Percentiles rank a stretch among this genome's conserved stretches.
These are phyloP conservation scores for Nannochloropsis salina DNA, from an alignment of 108 stramenopile species.

Conservation along the genomic window DNA sequence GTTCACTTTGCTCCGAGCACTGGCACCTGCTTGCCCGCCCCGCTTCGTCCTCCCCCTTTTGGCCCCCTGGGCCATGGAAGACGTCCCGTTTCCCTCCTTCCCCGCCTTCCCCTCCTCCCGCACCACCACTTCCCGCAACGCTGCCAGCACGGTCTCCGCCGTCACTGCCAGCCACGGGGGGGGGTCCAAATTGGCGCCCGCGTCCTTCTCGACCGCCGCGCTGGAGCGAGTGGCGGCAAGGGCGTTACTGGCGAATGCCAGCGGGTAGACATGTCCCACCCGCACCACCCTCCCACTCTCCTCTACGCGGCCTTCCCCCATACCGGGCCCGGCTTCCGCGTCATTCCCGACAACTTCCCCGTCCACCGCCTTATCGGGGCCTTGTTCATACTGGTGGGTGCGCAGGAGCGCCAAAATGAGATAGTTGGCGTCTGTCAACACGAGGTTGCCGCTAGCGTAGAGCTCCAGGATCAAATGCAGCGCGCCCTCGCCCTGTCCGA, in stretches of 20 bases:
- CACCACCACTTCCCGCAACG: neutral
- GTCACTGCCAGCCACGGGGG: neutral
- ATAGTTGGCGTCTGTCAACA: constrained; percentile 72
- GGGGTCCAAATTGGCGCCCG: neutral
- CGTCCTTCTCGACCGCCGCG: neutral
- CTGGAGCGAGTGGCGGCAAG: neutral
- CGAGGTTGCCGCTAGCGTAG: constrained; percentile 84
- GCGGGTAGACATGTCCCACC: constrained; percentile 49
- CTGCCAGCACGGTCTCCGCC: neutral
- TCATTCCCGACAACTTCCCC: neutral
- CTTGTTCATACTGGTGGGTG: constrained; percentile 68
- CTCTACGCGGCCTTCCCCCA: neutral
- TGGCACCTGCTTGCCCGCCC: neutral
- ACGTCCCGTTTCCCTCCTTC: neutral
- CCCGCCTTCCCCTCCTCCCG: neutral
- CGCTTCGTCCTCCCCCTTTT: neutral
- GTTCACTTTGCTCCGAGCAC: neutral
- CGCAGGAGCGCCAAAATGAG: constrained; percentile 80
- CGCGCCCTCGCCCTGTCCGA: constrained; percentile 67
- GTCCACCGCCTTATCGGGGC: constrained; percentile 8
- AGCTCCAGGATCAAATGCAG: constrained; percentile 87
- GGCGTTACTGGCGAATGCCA: constrained; percentile 39
- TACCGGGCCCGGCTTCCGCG: neutral
- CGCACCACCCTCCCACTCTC: constrained; percentile 27
- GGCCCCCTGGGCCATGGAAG: neutral